Percentiles rank a stretch among this genome's conserved stretches.
Conservation (phyloP, 441 rosid species). For the Arabidopsis hybrid region DNA sequence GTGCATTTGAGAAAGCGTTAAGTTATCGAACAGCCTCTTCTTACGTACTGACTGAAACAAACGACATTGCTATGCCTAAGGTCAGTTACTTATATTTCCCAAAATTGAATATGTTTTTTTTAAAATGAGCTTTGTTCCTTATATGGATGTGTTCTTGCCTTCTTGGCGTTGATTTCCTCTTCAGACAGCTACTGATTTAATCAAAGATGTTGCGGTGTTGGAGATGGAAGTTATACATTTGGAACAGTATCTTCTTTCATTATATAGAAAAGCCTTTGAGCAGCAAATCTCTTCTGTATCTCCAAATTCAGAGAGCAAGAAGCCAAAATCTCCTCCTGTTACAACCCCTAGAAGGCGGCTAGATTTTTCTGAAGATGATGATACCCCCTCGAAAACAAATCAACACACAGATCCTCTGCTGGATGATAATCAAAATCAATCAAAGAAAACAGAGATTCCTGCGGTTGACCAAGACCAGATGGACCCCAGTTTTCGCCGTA, state of each 20-base stretch:
- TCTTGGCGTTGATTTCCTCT: slow-evolving; percentile 2
- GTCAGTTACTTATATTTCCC: slow-evolving; percentile 46
- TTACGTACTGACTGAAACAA: slow-evolving; percentile 44
- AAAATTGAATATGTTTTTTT: not conserved
- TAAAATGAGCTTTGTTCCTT: slow-evolving; percentile 16
- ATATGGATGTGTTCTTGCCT: not conserved
- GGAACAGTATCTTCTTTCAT: slow-evolving; percentile 88
- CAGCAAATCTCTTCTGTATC: slow-evolving; percentile 60
- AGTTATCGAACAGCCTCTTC: slow-evolving; percentile 62
- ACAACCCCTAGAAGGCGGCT: slow-evolving; percentile 56
- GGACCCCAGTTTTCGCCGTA: slow-evolving; percentile 69
- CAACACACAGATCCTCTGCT: slow-evolving; percentile 44
- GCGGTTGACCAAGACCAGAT: slow-evolving; percentile 50
- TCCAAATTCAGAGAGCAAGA: slow-evolving; percentile 56
- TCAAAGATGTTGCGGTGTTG: slow-evolving; percentile 83
- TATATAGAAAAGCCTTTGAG: slow-evolving; percentile 89
- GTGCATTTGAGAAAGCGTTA: slow-evolving; percentile 75
- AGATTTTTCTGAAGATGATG: slow-evolving; percentile 54
- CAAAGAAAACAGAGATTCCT: slow-evolving; percentile 47
- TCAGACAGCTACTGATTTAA: slow-evolving; percentile 83
- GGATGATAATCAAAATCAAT: slow-evolving; percentile 40
- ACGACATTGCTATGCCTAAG: slow-evolving; percentile 65
- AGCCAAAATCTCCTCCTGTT: slow-evolving; percentile 49
- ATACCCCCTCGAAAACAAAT: slow-evolving; percentile 43
- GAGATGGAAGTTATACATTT: slow-evolving; percentile 91